phyloP scores from a whole-genome alignment of 2,329 filamentous ascomycete genomes.

The Sarocladium oryzae region DNA sequence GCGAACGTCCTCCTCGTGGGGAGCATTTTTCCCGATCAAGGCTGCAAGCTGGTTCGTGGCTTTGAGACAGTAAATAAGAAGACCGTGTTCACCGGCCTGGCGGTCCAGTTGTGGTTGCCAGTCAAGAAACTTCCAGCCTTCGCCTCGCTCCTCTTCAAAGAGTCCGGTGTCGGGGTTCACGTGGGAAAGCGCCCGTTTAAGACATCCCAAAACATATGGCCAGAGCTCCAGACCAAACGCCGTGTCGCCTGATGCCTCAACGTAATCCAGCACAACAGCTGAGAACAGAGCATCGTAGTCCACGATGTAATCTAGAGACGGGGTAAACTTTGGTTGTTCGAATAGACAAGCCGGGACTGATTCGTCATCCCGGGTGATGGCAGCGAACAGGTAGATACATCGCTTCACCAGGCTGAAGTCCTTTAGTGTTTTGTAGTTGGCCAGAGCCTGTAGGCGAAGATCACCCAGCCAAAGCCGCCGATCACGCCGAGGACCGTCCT shows the following conservation, averaged over 20 bases:
- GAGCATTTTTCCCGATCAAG: constrained; percentile 17
- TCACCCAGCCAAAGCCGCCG: constrained; percentile 31
- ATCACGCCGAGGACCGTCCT: constrained; percentile 30
- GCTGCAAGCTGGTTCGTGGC: constrained; percentile 20
- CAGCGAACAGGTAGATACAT: constrained; percentile 29
- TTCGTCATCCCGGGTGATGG: constrained; percentile 23
- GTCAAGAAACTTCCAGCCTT: constrained; percentile 26
- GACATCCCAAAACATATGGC: constrained; percentile 23
- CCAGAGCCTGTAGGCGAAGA: constrained; percentile 27
- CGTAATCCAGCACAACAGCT: constrained; percentile 25
- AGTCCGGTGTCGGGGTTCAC: constrained; percentile 16
- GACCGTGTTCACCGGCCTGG: constrained; percentile 23
- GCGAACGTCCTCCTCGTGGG: constrained; percentile 16
- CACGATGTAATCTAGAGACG: constrained; percentile 27
- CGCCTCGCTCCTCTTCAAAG: constrained; percentile 15
- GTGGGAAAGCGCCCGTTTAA: constrained; percentile 20
- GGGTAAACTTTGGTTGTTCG: constrained; percentile 23
- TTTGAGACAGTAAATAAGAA: constrained; percentile 23
- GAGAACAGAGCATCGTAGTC: constrained; percentile 30
- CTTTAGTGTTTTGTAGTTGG: constrained; percentile 29
- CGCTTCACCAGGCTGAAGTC: constrained; percentile 27
- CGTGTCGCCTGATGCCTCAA: constrained; percentile 22
- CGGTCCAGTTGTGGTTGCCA: constrained; percentile 22
- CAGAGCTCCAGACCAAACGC: constrained; percentile 22
- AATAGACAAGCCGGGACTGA: constrained; percentile 28